Evolutionary conservation across 1,139 yeast genomes (phyloP), one percentile per base, ranked within the genome.

Genomic region (Casaregolazyma suthepensis): DNA sequence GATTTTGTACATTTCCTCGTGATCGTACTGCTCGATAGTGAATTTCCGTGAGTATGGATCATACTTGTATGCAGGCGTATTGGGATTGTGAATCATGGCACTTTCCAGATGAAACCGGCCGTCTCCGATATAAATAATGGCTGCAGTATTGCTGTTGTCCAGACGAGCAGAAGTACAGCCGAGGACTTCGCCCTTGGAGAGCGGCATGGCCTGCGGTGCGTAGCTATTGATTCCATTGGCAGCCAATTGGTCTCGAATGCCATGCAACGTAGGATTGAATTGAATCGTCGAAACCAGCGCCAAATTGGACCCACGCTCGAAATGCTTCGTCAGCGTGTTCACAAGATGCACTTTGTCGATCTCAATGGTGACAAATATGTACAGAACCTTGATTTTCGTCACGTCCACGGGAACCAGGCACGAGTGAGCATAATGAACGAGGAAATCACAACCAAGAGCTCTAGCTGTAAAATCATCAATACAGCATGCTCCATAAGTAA

Each of bases 401-500:
- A 91, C 79, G 66, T 91, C 99, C 31, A 93, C 88, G 1, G 99
- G 99, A 1, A 93, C 98, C 51, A 93, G 75, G 71, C 99, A 93
- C 13, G 96, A 90, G 68, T 93, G 99, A 1, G 99, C 99, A 70
- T 93, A 93, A 71, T 94, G 99, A 12, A 93, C 90, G 55, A 93
- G 83, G 62, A 91, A 87, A 67, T 93, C 99, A 70, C 99, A 94
- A 53, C 87, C 96, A 46, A 93, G 72, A 0, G 98, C 84, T 56
- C 91, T 75, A 3, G 99, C 99, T 0, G 99, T 91, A 66, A 78
- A 93, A 67, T 93, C 99, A 67, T 93, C 99, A 52, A 93, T 90
- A 71, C 99, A 93, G 67, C 99, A 93, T 0, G 99, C 99, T 37
- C 99, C 99, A 65, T 93, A 93, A 0, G 97, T 89, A 0, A 93